Base-by-base conservation (phyloP, 768 basidiomycete genomes). In the Phaeotremella fagi region DNA sequence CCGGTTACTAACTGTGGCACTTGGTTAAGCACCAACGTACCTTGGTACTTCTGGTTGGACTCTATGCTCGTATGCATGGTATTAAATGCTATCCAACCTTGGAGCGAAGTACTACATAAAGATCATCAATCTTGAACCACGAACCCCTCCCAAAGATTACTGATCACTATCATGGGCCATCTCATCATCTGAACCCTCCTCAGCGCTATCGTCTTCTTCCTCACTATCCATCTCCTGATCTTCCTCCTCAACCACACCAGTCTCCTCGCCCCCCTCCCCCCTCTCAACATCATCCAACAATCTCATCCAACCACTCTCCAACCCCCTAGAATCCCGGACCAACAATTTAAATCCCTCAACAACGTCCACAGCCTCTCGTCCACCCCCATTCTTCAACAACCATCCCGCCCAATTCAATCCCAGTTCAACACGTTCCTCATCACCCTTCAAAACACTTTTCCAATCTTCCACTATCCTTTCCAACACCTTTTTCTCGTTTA, bases 361-460 rank as follows among this genome's bases (percentile, higher is more conserved):
- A 14, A 50, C 55, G 28, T 56, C 52, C 42, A 33, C 46, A 11
- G 68, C 67, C 25, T 61, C 57, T 27, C 50, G 48, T 1, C 55
- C 64, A 35, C 50, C 52, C 2, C 67, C 64, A 29, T 45, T 45
- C 9, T 12, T 28, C 36, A 73, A n/a, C 33, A 64, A 48, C 36
- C 54, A 53, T 23, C 42, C 47, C 7, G 53, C 60, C 26, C 57
- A 61, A 2, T 25, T 26, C 44, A 65, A 25, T 1, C 37, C 59
- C 12, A 60, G 66, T 2, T 61, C 55, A 3, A 67, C 60, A 26
- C 51, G 56, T 3, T 66, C 57, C 18, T 35, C 25, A 3, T 41
- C n/a, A n/a, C 46, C 0, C 44, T 25, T 25, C 60, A 50, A 60
- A 64, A 69, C 4, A 59, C 50, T 20, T 64, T 44, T 68, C 63